A percentile compares a stretch with the other conserved stretches of the same genome.
Conservation (phyloP, 2,329 filamentous ascomycete species). For the Gnomoniopsis smithogilvyi region DNA sequence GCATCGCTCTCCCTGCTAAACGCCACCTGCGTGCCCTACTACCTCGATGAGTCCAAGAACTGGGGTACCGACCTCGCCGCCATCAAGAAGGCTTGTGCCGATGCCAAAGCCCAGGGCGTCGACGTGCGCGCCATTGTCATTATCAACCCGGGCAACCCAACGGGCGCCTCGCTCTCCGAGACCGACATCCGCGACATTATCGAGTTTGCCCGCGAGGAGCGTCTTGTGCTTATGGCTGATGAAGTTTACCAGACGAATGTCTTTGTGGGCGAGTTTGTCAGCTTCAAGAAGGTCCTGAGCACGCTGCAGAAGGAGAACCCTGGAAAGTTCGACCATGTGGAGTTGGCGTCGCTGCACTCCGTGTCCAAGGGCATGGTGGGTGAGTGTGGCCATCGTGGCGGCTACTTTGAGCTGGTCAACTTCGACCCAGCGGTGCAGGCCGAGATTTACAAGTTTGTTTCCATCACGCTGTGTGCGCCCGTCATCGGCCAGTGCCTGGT, state of each 20-base stretch:
- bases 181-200: conserved; percentile 82
- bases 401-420: conserved; percentile 93
- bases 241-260: conserved; percentile 99
- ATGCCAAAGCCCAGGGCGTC: conserved; percentile 72
- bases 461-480: conserved; percentile 92
- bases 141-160: conserved; percentile 98
- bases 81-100: conserved; percentile 70
- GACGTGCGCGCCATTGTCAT: conserved; percentile 93
- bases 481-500: conserved; percentile 95
- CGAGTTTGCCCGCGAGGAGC: conserved; percentile 79
- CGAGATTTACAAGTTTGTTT: conserved; percentile 98
- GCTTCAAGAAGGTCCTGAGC: conserved; percentile 87
- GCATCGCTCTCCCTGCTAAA: conserved; percentile 84
- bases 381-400: conserved; percentile 95
- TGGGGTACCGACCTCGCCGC: conserved; percentile 87
- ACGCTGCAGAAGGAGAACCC: conserved; percentile 72
- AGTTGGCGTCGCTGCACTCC: conserved; percentile 89
- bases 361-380: conserved; percentile 98
- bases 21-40: conserved; percentile 86
- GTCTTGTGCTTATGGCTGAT: conserved; percentile 87
- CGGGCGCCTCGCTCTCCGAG: conserved; percentile 78
- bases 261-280: conserved; percentile 89
- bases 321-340: conserved; percentile 77
- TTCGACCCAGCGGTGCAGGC: conserved; percentile 83
- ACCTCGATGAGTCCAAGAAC: conserved; percentile 78